Percentiles rank a stretch among this genome's conserved stretches.
These are phyloP conservation scores for Hypoxylon lenormandii DNA, from an alignment of 495 filamentous ascomycete genomes.

Conservation along the genomic window DNA sequence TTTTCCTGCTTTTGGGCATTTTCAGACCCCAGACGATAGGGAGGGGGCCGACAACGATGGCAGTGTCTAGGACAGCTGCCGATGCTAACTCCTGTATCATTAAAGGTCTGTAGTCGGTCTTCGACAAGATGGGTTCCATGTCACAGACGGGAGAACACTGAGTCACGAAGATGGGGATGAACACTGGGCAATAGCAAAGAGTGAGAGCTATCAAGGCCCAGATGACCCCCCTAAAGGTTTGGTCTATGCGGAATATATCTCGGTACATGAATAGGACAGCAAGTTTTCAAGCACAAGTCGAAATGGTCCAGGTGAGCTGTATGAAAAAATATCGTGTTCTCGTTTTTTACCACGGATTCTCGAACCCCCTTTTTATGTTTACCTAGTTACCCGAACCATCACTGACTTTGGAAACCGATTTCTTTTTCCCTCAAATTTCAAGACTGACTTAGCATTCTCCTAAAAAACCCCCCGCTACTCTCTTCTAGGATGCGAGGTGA, in stretches of 20 bases:
- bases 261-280: not conserved
- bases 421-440: no score
- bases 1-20: not conserved
- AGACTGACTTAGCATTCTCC: no score
- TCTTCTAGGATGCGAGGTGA: no score
- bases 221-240: not conserved
- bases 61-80: not conserved
- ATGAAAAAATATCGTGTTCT: no score
- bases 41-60: not conserved
- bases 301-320: not conserved
- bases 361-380: no score
- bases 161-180: not conserved
- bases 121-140: not conserved
- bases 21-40: not conserved
- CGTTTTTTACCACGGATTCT: no score
- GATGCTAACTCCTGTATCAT: not conserved
- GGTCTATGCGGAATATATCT: not conserved
- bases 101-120: not conserved
- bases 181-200: not conserved
- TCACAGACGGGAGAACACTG: not conserved
- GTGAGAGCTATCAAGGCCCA: not conserved
- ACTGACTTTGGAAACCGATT: no score
- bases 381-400: no score
- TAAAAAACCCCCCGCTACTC: no score
- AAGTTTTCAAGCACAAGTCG: not conserved